Percentiles rank a stretch among this genome's conserved stretches.
Evolutionary conservation across 2,329 filamentous ascomycete genomes (phyloP).

Genomic region (Microdochium bolleyi): DNA sequence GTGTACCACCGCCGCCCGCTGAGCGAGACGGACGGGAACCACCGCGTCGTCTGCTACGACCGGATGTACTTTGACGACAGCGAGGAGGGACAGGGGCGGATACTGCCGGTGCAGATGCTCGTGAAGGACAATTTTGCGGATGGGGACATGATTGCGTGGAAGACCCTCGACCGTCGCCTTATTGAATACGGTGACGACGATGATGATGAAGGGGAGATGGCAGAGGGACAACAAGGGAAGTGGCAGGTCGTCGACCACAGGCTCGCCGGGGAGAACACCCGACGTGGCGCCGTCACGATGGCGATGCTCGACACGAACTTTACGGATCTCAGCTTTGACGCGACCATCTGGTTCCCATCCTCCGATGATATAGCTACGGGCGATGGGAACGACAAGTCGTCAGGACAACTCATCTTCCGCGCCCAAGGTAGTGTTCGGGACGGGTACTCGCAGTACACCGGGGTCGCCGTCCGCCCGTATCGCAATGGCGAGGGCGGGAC

Average conservation of each 20-base stretch:
- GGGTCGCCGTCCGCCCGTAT: not conserved
- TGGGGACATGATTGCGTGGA: conserved; percentile 28
- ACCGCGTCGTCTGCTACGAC: conserved; percentile 38
- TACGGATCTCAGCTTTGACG: conserved; percentile 19
- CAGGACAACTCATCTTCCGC: not conserved
- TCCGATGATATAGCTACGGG: not conserved
- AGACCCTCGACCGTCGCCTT: conserved; percentile 10
- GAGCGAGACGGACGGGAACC: conserved; percentile 33
- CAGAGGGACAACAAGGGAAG: not conserved
- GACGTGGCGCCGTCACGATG: conserved; percentile 7
- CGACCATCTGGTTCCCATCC: conserved; percentile 9
- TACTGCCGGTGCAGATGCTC: conserved; percentile 33
- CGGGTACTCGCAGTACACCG: not conserved
- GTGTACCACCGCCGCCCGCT: conserved; percentile 37
- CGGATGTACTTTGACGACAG: conserved; percentile 36
- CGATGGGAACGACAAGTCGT: not conserved
- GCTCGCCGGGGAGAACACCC: conserved; percentile 11
- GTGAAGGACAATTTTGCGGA: conserved; percentile 33
- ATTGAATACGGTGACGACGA: conserved; percentile 5
- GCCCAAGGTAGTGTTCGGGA: not conserved
- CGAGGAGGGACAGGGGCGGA: conserved; percentile 19
- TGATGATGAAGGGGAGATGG: not conserved
- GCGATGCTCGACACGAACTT: conserved; percentile 28
- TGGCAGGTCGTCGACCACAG: conserved; percentile 17
- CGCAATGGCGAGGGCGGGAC: not conserved